Base-by-base conservation (phyloP, 257 asterid genomes). In the Solanum ahanhuiri region DNA sequence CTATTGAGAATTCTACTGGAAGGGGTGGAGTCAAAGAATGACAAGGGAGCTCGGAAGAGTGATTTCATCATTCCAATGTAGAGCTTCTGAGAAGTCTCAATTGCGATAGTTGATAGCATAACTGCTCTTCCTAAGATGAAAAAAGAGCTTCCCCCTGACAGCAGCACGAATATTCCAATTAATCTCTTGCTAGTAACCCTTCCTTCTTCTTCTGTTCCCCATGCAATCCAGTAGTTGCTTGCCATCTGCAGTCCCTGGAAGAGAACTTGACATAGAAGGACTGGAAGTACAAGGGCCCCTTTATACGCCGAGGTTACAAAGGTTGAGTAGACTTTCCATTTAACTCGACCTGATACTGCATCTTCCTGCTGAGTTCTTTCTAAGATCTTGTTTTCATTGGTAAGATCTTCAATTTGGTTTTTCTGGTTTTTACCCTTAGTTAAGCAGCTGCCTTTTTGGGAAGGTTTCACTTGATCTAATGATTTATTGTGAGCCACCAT, bases 181-280 rank as follows among this genome's bases (percentile, higher is more conserved):
- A 94, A 87, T 57, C 85, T 45, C 85, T 83, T 60, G 83, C 88
- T 92, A 0, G 89, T 90, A 57, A 92, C 95, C 39, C 88, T 82
- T 9, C 89, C 90, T 69, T 90, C 90, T 86, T 87, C 90, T 70
- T 89, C 94, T 3, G 98, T 90, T 82, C 93, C 98, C 98, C 98
- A 94, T 12, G 98, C 97, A 14, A 95, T 91, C 98, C 98, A 95
- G 73, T 95, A 95, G 84, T 94, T 94, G 93, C 98, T 95, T 11
- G 90, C 95, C 88, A 95, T 95, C 71, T 95, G 98, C 60, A 95
- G 86, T 77, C 90, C 92, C 89, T 95, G 97, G 92, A 95, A 95
- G 64, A 93, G 86, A 85, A 93, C 90, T 60, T 95, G 98, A 81
- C 97, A 95, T 34, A 94, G 51, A 22, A 95, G 93, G 23, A 93